phyloP scores from a whole-genome alignment of 345 rosid species.

The Streptanthus diversifolius region DNA sequence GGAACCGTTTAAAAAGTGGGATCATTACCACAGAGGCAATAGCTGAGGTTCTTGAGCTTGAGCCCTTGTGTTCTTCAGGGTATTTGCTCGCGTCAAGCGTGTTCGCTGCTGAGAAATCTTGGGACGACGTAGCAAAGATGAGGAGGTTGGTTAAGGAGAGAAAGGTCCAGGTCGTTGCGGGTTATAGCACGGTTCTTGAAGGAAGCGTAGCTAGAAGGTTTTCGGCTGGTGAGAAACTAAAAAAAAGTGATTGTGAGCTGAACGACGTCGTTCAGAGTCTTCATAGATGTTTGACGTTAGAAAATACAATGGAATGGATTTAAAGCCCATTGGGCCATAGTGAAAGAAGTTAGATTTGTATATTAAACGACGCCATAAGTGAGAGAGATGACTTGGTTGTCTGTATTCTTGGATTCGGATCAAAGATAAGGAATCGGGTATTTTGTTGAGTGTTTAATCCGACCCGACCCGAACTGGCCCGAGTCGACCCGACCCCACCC shows the following conservation, averaged over 20 bases:
- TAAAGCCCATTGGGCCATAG: neutral
- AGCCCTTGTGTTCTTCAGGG: conserved; percentile 52
- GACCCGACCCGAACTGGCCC: neutral
- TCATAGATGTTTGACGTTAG: conserved; percentile 35
- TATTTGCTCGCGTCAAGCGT: conserved; percentile 58
- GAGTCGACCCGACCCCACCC: neutral
- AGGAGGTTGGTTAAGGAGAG: conserved; percentile 53
- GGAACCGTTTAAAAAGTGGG: conserved; percentile 39
- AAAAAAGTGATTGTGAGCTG: conserved; percentile 27
- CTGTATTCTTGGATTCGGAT: neutral
- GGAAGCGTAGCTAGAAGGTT: conserved; percentile 37
- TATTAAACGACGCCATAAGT: neutral
- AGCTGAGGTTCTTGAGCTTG: conserved; percentile 49
- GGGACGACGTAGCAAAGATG: conserved; percentile 51
- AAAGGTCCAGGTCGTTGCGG: conserved; percentile 42
- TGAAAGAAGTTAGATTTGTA: neutral
- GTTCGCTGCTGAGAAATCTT: conserved; percentile 48
- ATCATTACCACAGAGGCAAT: conserved; percentile 35
- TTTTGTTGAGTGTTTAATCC: too few relatives aligned
- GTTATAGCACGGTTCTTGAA: conserved; percentile 56
- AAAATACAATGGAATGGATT: neutral
- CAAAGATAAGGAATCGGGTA: neutral
- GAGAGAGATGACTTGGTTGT: neutral
- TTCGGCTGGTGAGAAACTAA: conserved; percentile 50
- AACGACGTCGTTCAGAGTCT: conserved; percentile 30